phyloP scores from a whole-genome alignment of 345 rosid genomes.

The Moringa oleifera region DNA sequence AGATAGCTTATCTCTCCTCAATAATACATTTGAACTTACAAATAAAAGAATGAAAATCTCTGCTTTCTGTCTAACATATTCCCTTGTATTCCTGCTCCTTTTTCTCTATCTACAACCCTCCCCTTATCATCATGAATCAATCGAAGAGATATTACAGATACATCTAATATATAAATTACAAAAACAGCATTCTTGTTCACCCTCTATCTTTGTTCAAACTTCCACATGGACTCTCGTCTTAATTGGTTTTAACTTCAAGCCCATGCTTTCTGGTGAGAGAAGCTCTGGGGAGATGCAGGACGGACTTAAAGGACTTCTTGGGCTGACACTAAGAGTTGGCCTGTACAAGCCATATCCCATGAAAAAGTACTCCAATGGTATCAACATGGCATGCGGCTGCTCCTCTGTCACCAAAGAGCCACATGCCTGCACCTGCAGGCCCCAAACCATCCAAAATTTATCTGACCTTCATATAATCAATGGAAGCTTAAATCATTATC shows the following conservation, averaged over 20 bases:
- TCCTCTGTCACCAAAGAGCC: conserved; percentile 97
- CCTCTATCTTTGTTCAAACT: conserved; percentile 11
- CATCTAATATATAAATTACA: conserved; percentile 18
- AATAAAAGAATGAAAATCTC: conserved; percentile 29
- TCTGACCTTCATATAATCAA: background rate
- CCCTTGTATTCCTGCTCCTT: conserved; percentile 7
- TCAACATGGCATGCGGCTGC: conserved; percentile 95
- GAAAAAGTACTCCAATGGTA: conserved; percentile 86
- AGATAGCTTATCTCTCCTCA: background rate
- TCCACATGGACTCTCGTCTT: conserved; percentile 50
- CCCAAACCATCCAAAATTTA: background rate
- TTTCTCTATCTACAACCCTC: conserved; percentile 31
- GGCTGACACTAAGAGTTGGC: conserved; percentile 70
- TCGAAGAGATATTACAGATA: conserved; percentile 17
- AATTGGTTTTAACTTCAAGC: conserved; percentile 90
- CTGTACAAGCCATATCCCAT: conserved; percentile 78
- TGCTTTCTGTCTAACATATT: conserved; percentile 16
- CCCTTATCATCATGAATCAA: conserved; percentile 12
- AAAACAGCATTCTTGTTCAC: conserved; percentile 3
- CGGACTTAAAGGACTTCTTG: conserved; percentile 88
- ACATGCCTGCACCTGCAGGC: conserved; percentile 79
- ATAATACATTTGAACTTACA: conserved; percentile 18
- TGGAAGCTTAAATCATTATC: conserved; percentile 4
- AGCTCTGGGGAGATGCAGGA: conserved; percentile 82
- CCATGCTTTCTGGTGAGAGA: conserved; percentile 98